Percentiles rank a stretch among this genome's conserved stretches.
phyloP scores from a whole-genome alignment of 306 rosid genomes.

The Albizia julibrissin region DNA sequence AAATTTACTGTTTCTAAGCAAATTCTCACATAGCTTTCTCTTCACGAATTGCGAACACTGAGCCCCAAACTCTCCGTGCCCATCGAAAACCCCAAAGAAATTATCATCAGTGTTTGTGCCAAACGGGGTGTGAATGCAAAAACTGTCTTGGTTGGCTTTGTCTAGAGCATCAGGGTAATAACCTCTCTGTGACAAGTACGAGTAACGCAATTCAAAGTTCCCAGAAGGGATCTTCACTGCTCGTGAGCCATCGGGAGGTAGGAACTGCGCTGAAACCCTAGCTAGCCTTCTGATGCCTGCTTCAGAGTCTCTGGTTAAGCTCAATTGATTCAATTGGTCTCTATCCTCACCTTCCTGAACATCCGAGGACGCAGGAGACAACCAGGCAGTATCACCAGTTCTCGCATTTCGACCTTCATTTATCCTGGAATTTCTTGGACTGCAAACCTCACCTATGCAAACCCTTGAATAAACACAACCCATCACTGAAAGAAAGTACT shows the following conservation, averaged over 20 bases:
- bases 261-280: constrained; percentile 92
- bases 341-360: constrained; percentile 48
- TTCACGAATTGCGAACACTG: constrained; percentile 90
- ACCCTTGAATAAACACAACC: constrained; percentile 91
- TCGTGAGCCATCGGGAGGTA: constrained; percentile 88
- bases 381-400: constrained; percentile 38
- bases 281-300: constrained; percentile 75
- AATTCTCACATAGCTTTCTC: constrained; percentile 83
- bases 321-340: constrained; percentile 55
- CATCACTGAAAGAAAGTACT: constrained; percentile 46
- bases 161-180: constrained; percentile 97
- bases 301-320: constrained; percentile 66
- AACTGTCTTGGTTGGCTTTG: constrained; percentile 96
- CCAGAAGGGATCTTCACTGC: constrained; percentile 59
- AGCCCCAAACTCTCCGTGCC: constrained; percentile 92
- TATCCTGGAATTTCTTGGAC: constrained; percentile 46
- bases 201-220: constrained; percentile 66
- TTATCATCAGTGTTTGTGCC: constrained; percentile 77
- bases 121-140: constrained; percentile 88
- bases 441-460: constrained; percentile 70
- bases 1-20: constrained; percentile 63
- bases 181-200: constrained; percentile 86
- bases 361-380: constrained; percentile 51
- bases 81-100: constrained; percentile 94
- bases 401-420: constrained; percentile 48